A percentile compares a stretch with the other conserved stretches of the same genome.
Conservation (phyloP, 2,329 filamentous ascomycete species). For the Fusarium sp. region DNA sequence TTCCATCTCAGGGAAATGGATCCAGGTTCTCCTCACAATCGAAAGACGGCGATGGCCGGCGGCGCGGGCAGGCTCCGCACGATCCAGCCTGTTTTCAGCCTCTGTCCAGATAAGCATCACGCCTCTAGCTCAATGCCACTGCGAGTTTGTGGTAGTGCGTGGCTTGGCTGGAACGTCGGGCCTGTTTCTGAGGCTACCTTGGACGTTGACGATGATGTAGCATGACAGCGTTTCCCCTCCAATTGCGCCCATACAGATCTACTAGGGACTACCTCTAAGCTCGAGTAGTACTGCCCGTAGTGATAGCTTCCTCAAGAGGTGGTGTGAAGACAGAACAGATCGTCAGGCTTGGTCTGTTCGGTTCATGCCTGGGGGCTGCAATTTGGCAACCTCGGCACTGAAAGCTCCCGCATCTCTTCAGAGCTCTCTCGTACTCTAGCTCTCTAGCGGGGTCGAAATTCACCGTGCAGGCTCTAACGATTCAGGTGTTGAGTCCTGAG, state of each 20-base stretch:
- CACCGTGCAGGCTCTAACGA: background rate
- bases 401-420: background rate
- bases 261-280: background rate
- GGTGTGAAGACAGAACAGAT: background rate
- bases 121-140: slow-evolving; percentile 34
- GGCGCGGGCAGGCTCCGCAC: slow-evolving; percentile 35
- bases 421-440: background rate
- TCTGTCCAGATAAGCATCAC: slow-evolving; percentile 43
- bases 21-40: slow-evolving; percentile 36
- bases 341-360: background rate
- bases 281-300: background rate
- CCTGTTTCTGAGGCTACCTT: slow-evolving; percentile 10
- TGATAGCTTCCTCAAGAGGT: background rate
- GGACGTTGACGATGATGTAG: background rate
- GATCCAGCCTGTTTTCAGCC: slow-evolving; percentile 35
- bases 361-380: background rate
- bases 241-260: background rate
- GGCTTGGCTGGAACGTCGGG: slow-evolving; percentile 35
- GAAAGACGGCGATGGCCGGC: slow-evolving; percentile 33
- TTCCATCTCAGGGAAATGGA: slow-evolving; percentile 15
- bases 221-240: background rate
- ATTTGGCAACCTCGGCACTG: background rate
- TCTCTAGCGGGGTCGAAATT: background rate
- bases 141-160: slow-evolving; percentile 23
- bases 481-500: slow-evolving; percentile 31